Evolutionary conservation across 257 asterid genomes (phyloP).

Genomic region (Eustoma russellianum): DNA sequence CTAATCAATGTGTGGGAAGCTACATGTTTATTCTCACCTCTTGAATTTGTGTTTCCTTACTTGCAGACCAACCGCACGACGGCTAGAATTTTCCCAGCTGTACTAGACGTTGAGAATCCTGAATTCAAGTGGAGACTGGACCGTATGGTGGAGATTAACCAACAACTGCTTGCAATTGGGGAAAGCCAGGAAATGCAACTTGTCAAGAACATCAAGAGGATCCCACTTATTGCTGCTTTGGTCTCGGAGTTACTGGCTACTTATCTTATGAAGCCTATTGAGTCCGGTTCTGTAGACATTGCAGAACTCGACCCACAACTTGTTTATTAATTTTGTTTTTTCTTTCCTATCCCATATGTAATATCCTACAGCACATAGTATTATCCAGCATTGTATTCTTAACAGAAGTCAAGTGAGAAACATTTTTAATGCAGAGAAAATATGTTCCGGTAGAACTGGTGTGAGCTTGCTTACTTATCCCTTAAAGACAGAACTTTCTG

Average conservation of each 20-base stretch:
- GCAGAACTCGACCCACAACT: constrained; percentile 84
- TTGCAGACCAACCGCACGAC: constrained; percentile 86
- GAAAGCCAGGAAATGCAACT: constrained; percentile 53
- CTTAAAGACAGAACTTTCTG: too few species aligned
- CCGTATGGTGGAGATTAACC: constrained; percentile 80
- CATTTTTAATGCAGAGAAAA: neutral
- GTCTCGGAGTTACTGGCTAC: constrained; percentile 79
- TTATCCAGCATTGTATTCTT: neutral
- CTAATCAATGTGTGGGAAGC: neutral
- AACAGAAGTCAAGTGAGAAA: neutral
- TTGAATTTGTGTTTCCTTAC: neutral
- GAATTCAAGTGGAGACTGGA: constrained; percentile 93
- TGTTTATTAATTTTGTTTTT: constrained; percentile 30
- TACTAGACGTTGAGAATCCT: constrained; percentile 86
- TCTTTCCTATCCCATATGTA: too few species aligned
- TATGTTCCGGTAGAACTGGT: too few species aligned
- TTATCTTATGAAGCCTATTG: constrained; percentile 92
- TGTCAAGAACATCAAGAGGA: constrained; percentile 84
- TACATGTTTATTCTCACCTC: neutral
- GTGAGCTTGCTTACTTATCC: constrained; percentile 44
- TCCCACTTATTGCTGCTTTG: constrained; percentile 78
- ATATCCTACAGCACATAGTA: too few species aligned
- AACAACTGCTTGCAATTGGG: constrained; percentile 54
- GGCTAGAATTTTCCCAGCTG: constrained; percentile 95
- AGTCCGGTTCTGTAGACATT: constrained; percentile 87